phyloP scores from a whole-genome alignment of 1,284 basidiomycete species.

The Calocybe gambosa region DNA sequence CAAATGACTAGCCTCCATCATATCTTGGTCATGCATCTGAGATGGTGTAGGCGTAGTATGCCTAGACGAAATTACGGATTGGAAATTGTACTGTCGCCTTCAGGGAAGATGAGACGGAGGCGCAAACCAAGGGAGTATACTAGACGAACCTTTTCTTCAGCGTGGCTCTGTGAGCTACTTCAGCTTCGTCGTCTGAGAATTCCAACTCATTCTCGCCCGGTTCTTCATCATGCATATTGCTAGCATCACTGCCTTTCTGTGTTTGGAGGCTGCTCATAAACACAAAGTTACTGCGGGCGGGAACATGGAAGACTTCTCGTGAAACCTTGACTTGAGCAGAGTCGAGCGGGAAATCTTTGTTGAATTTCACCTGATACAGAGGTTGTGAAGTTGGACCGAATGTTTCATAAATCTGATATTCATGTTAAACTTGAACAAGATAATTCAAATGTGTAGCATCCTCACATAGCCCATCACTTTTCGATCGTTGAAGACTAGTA shows the following conservation, averaged over 20 bases:
- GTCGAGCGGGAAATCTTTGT: constrained; percentile 50
- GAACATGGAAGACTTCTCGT: constrained; percentile 72
- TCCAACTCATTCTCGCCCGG: constrained; percentile 80
- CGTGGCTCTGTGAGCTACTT: constrained; percentile 59
- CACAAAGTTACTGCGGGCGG: constrained; percentile 71
- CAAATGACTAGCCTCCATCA: constrained; percentile 38
- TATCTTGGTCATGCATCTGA: constrained; percentile 47
- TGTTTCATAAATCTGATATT: constrained; percentile 74
- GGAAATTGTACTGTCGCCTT: constrained; percentile 48
- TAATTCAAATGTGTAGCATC: constrained; percentile 14
- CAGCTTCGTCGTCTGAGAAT: constrained; percentile 88
- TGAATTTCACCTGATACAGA: constrained; percentile 77
- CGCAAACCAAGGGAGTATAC: background rate
- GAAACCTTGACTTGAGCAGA: constrained; percentile 44
- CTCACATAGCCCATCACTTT: constrained; percentile 79
- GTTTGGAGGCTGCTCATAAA: constrained; percentile 62
- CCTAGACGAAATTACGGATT: constrained; percentile 45
- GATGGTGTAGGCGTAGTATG: constrained; percentile 49
- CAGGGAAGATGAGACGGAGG: background rate
- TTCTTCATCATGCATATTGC: constrained; percentile 88
- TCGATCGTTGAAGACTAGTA: constrained; percentile 80
- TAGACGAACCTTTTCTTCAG: constrained; percentile 48
- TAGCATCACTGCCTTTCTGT: constrained; percentile 84
- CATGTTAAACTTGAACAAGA: constrained; percentile 13
- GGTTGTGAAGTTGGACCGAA: constrained; percentile 86